These are phyloP conservation scores for Dalbergia cultrata DNA, from an alignment of 306 rosid species.

Conservation along the genomic window DNA sequence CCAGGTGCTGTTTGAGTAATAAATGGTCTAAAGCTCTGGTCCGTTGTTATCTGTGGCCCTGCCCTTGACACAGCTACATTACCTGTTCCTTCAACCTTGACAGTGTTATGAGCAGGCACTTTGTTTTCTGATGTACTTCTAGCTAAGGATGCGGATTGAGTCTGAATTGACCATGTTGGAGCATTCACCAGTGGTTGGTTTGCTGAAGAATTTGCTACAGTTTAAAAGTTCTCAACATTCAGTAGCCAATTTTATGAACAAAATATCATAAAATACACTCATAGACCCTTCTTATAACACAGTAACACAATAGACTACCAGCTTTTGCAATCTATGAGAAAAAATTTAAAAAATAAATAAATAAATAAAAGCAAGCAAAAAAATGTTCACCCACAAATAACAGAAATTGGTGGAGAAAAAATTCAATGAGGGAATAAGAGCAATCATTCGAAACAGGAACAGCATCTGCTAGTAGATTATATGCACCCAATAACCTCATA, in stretches of 20 bases:
- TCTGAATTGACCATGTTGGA: conserved; percentile 81
- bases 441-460: conserved; percentile 14
- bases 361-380: neutral
- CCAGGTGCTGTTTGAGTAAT: conserved; percentile 71
- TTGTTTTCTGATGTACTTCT: conserved; percentile 78
- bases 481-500: conserved; percentile 29
- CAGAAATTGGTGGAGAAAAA: neutral
- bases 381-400: conserved; percentile 13
- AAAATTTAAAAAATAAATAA: neutral
- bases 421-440: conserved; percentile 11
- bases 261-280: conserved; percentile 36
- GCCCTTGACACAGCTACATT: conserved; percentile 50
- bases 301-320: conserved; percentile 4
- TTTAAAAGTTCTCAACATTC: conserved; percentile 39
- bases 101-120: conserved; percentile 60
- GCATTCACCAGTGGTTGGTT: conserved; percentile 65
- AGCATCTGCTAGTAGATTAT: conserved; percentile 4
- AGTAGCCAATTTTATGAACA: conserved; percentile 34
- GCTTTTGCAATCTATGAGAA: conserved; percentile 15
- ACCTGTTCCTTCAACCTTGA: conserved; percentile 67
- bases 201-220: conserved; percentile 56
- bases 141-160: conserved; percentile 65
- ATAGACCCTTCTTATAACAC: neutral
- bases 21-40: conserved; percentile 73
- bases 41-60: conserved; percentile 61